phyloP scores from a whole-genome alignment of 139 green algal genomes.

The Chlorella sorokiniana region DNA sequence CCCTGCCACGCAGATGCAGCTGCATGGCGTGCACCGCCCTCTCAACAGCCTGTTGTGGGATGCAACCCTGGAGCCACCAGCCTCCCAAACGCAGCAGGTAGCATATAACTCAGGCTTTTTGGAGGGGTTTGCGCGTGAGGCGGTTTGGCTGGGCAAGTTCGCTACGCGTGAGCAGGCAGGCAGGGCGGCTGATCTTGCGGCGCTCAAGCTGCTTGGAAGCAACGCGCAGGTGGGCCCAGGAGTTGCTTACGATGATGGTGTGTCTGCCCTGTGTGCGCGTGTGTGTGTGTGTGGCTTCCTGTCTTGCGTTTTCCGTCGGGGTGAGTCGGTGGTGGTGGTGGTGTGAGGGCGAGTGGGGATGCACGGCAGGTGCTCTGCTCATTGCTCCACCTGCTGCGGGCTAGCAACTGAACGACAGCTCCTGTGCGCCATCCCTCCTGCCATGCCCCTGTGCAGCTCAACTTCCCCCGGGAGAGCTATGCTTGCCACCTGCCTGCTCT shows the following conservation, averaged over 20 bases:
- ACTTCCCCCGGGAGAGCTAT: conserved; percentile 35
- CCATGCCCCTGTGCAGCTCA: conserved; percentile 5
- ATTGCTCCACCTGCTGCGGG: not conserved
- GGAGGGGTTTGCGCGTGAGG: not conserved
- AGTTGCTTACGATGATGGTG: too few species aligned
- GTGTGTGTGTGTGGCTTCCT: not conserved
- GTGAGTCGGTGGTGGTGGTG: too few species aligned
- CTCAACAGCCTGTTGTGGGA: conserved; percentile 22
- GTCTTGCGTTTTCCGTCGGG: too few species aligned
- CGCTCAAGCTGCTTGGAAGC: conserved; percentile 32
- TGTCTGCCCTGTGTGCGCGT: not conserved
- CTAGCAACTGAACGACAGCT: not conserved
- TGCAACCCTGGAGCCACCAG: conserved; percentile 17
- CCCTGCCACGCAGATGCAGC: not conserved
- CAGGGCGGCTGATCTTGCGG: conserved; percentile 34
- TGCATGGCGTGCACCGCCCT: not conserved
- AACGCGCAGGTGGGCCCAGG: conserved; percentile 7
- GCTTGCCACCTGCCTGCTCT: conserved; percentile 14
- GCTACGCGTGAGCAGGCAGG: conserved; percentile 33
- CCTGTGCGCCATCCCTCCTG: not conserved
- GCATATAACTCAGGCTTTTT: not conserved
- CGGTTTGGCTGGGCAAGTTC: conserved; percentile 40
- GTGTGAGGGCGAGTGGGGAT: too few species aligned
- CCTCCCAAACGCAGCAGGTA: not conserved
- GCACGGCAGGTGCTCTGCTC: too few species aligned